A percentile compares a stretch with the other conserved stretches of the same genome.
phyloP scores from a whole-genome alignment of 768 basidiomycete genomes.

The Tephrocybe rancida region DNA sequence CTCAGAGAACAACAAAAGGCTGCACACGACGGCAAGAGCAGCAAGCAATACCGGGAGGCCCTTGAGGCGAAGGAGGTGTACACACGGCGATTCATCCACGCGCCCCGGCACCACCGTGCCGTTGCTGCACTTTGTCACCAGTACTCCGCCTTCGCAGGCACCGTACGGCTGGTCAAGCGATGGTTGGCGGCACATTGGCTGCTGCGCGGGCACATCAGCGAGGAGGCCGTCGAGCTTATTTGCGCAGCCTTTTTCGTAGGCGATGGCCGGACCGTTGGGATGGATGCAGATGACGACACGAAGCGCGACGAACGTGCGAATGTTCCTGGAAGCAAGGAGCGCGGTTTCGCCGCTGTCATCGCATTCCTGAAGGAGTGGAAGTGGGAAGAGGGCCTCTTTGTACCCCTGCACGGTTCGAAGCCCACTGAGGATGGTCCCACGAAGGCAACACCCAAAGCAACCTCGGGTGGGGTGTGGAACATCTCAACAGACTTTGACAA shows the following conservation, averaged over 20 bases:
- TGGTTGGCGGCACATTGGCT: constrained; percentile 95
- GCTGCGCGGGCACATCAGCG: constrained; percentile 67
- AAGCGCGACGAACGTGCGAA: constrained; percentile 38
- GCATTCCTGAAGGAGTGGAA: constrained; percentile 80
- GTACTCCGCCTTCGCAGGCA: constrained; percentile 77
- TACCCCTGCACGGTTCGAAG: constrained; percentile 65
- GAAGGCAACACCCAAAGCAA: constrained; percentile 23
- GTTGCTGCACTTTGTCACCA: constrained; percentile 80
- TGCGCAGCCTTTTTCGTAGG: constrained; percentile 79
- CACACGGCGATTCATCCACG: constrained; percentile 72
- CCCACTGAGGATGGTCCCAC: constrained; percentile 25
- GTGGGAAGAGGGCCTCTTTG: constrained; percentile 73
- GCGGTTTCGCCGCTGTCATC: constrained; percentile 77
- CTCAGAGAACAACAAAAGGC: constrained; percentile 20
- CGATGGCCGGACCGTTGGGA: constrained; percentile 36
- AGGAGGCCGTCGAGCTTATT: constrained; percentile 84
- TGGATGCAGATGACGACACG: constrained; percentile 26
- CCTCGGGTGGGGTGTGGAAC: constrained; percentile 63
- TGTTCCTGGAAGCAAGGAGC: constrained; percentile 75
- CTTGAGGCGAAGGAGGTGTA: constrained; percentile 61
- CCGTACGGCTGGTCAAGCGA: constrained; percentile 86
- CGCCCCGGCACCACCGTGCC: constrained; percentile 84
- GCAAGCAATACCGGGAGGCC: constrained; percentile 57
- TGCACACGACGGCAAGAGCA: constrained; percentile 34
- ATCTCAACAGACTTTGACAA: constrained; percentile 79